Percentiles rank a stretch among this genome's conserved stretches.
These are phyloP conservation scores for Microdochium nivale DNA, from an alignment of 2,329 filamentous ascomycete species.

Conservation along the genomic window DNA sequence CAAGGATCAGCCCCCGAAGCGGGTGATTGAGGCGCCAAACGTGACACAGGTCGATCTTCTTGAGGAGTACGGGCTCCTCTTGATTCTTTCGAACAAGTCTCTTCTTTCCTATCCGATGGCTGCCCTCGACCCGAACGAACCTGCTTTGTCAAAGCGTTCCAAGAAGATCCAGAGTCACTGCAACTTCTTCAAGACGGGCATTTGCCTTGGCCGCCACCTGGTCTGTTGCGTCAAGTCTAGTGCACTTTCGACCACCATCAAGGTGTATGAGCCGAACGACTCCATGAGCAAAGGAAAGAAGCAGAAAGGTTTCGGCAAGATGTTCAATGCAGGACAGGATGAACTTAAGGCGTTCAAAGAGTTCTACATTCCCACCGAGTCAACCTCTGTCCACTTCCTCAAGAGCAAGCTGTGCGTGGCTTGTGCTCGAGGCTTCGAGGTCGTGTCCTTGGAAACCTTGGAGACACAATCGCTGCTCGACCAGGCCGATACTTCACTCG, in stretches of 20 bases:
- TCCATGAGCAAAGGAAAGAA: slow-evolving; percentile 89
- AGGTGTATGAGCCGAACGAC: slow-evolving; percentile 98
- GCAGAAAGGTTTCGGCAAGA: slow-evolving; percentile 89
- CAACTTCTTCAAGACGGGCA: slow-evolving; percentile 97
- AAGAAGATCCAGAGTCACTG: slow-evolving; percentile 97
- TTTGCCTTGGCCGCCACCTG: slow-evolving; percentile 86
- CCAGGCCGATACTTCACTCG: slow-evolving; percentile 93
- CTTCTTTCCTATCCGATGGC: slow-evolving; percentile 83
- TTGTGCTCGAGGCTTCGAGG: slow-evolving; percentile 91
- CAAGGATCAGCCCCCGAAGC: slow-evolving; percentile 71
- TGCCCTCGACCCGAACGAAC: slow-evolving; percentile 77
- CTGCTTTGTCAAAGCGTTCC: slow-evolving; percentile 70
- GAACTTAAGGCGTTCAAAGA: slow-evolving; percentile 96
- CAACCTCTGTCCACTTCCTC: slow-evolving; percentile 96
- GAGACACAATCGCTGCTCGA: slow-evolving; percentile 96
- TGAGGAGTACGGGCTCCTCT: slow-evolving; percentile 85
- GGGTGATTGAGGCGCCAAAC: slow-evolving; percentile 75
- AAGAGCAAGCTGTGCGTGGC: slow-evolving; percentile 95
- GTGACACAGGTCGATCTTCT: slow-evolving; percentile 95
- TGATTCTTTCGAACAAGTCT: slow-evolving; percentile 90
- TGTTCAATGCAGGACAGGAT: slow-evolving; percentile 89
- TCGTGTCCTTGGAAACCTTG: slow-evolving; percentile 93
- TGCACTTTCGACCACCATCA: slow-evolving; percentile 89
- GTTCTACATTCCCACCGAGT: slow-evolving; percentile 97
- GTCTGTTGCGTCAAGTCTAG: slow-evolving; percentile 96